Evolutionary conservation across 2,329 filamentous ascomycete species (phyloP), one percentile per base, ranked within the genome.

Genomic region (Sclerotinia subarctica): DNA sequence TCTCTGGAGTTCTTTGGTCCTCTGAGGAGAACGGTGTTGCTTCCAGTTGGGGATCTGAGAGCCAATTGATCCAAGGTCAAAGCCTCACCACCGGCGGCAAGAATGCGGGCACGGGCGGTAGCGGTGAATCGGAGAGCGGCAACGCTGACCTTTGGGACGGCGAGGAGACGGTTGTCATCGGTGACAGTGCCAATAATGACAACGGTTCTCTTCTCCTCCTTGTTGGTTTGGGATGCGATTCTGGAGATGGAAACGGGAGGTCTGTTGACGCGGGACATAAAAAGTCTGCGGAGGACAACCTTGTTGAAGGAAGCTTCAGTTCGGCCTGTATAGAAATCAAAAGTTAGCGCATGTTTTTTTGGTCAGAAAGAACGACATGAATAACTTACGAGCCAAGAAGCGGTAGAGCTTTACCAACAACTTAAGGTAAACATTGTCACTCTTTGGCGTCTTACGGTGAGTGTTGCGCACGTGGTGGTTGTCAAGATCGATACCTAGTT

Each of bases 261-360:
- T 77, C 94, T 91, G 91, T 98, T 98, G 85, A 96, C 97, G 84
- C 94, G 93, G 82, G 93, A 97, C 92, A 95, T 97, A 81, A 97
- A 97, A 72, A 99, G 91, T 79, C 95, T 92, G 82, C 94, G 93
- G 79, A 99, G 92, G 80, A 99, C 89, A 79, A 95, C 92, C 88
- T 97, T 96, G 91, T 99, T 99, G 92, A 99, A 99, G 85, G 88
- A 88, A 75, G 93, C 88, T 82, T 98, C 95, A 81, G 95, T 99
- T 81, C 95, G 94, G 84, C 93, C 92, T 96, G 66, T 13, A 11
- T 17, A 67, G 7, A 32, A 38, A 47, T 67, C 19, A 66, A 53
- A 54, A 64, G 46, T 51, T 26, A 58, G 60, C 46, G 38, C 21
- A 42, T n/a, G 6, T 68, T 42, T 53, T 4, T 38, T 63, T 5